These are phyloP conservation scores for Cladobotryum mycophilum DNA, from an alignment of 2,329 filamentous ascomycete genomes.

Conservation along the genomic window DNA sequence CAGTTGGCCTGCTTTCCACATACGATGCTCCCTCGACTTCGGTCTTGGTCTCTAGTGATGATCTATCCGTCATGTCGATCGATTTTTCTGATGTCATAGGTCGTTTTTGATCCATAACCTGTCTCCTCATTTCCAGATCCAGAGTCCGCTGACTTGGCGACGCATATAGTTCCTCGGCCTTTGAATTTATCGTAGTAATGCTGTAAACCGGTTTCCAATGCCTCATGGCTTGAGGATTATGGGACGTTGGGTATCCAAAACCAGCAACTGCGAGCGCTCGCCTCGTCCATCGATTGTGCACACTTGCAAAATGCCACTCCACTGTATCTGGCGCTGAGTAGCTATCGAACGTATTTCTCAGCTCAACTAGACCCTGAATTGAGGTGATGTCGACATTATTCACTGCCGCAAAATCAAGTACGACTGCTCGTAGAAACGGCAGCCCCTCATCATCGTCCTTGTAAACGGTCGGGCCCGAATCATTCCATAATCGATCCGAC, in stretches of 20 bases:
- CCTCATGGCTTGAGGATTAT: slow-evolving; percentile 20
- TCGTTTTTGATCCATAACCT: slow-evolving; percentile 5
- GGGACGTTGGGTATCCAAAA: slow-evolving; percentile 41
- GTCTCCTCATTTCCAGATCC: not conserved
- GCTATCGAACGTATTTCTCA: slow-evolving; percentile 47
- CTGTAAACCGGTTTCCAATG: slow-evolving; percentile 30
- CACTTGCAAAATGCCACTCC: slow-evolving; percentile 49
- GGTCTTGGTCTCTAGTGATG: not conserved
- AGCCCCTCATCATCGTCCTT: slow-evolving; percentile 24
- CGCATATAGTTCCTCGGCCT: slow-evolving; percentile 11
- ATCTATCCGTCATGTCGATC: slow-evolving; percentile 6
- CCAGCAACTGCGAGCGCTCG: slow-evolving; percentile 50
- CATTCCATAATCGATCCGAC: slow-evolving; percentile 50
- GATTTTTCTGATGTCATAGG: not conserved
- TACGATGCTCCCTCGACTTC: not conserved
- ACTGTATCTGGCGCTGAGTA: slow-evolving; percentile 43
- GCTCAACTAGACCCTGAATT: slow-evolving; percentile 50
- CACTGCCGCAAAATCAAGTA: slow-evolving; percentile 53
- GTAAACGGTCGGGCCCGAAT: slow-evolving; percentile 34
- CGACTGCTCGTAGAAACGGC: slow-evolving; percentile 46
- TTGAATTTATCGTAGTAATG: slow-evolving; percentile 21
- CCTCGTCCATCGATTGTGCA: slow-evolving; percentile 51
- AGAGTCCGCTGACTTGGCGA: too few relatives aligned
- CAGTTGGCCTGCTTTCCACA: not conserved
- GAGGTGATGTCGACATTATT: slow-evolving; percentile 53